Evolutionary conservation across 2,329 filamentous ascomycete species (phyloP), one percentile per base, ranked within the genome.

Genomic region (Thermomyces lanuginosus): DNA sequence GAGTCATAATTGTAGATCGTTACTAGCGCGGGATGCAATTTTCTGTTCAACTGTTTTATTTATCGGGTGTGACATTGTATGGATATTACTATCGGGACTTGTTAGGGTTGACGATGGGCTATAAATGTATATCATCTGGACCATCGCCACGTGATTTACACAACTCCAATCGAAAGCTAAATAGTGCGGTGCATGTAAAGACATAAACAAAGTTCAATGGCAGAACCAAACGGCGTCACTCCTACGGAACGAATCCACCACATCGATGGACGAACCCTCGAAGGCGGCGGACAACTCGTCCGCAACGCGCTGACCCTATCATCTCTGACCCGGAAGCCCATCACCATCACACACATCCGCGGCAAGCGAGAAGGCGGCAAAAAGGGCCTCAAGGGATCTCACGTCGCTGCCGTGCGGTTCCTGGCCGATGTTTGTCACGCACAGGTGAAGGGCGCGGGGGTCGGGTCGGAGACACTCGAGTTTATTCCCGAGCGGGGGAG

Each of bases 251-350:
- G 10, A 7, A 30, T 17, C 3, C 28, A 63, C 14, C 41, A 51
- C 26, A 46, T 72, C 7, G 59, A 69, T 40, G 68, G 69, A 24
- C 60, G 58, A 10, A 69, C 60, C 3, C 60, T 72, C 11, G 69
- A 74, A 57, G 69, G 69, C 20, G 69, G 69, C 14, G 69, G 69
- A 8, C 69, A 74, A 43, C 54, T 74, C 2, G 52, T 72, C 22
- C 66, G 69, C 12, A 59, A 67, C 27, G 64, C 67, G 2, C 38
- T 71, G 6, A 59, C 61, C 8, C 47, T 73, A 2, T 64, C 68
- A 1, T 60, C 63, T 4, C 51, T 73, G 9, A 67, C 61, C 4
- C 43, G 44, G 12, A 57, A 45, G 1, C 56, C 66, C 1, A 46
- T 73, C 26, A 50, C 48, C 13, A 62, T 73, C 35, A 52, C 49